Evolutionary conservation across 2,329 filamentous ascomycete genomes (phyloP).

Genomic region (Cladosporium sp.): DNA sequence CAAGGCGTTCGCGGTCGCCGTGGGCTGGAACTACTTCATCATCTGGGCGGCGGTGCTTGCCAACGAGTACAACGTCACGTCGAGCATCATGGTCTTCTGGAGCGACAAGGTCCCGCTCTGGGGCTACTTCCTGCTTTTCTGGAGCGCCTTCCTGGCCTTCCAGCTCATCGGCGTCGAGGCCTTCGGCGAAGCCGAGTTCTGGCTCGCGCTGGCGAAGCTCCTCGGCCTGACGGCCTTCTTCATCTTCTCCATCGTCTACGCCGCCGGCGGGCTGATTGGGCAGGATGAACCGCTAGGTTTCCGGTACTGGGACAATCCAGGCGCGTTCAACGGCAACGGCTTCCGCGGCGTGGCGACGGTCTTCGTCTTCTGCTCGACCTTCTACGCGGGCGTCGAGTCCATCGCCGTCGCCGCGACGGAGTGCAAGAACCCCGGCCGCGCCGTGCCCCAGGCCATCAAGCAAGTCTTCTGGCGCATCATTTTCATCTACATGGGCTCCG

Average conservation of each 20-base stretch:
- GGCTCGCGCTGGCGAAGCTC: conserved; percentile 38
- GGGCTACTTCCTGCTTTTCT: conserved; percentile 38
- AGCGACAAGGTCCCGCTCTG: conserved; percentile 43
- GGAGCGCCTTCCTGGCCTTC: conserved; percentile 33
- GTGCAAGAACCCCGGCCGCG: conserved; percentile 44
- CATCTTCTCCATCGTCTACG: conserved; percentile 37
- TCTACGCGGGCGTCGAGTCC: conserved; percentile 48
- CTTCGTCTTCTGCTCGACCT: conserved; percentile 39
- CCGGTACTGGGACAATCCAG: conserved; percentile 36
- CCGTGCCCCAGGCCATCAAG: conserved; percentile 29
- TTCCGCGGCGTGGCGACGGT: conserved; percentile 37
- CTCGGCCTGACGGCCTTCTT: conserved; percentile 34
- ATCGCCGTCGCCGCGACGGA: conserved; percentile 49
- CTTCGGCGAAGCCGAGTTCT: conserved; percentile 41
- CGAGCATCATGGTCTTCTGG: conserved; percentile 62
- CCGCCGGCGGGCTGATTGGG: conserved; percentile 25
- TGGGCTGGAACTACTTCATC: conserved; percentile 68
- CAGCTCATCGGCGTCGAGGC: conserved; percentile 36
- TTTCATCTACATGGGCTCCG: conserved; percentile 62
- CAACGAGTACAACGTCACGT: conserved; percentile 66
- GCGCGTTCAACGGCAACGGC: conserved; percentile 33
- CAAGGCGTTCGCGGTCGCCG: conserved; percentile 60
- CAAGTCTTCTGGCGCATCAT: conserved; percentile 30
- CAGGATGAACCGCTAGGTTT: conserved; percentile 26
- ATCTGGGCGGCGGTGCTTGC: conserved; percentile 61